Percentiles rank a stretch among this genome's conserved stretches.
Evolutionary conservation across 2,329 filamentous ascomycete genomes (phyloP).

Genomic region (Talaromyces sp.): DNA sequence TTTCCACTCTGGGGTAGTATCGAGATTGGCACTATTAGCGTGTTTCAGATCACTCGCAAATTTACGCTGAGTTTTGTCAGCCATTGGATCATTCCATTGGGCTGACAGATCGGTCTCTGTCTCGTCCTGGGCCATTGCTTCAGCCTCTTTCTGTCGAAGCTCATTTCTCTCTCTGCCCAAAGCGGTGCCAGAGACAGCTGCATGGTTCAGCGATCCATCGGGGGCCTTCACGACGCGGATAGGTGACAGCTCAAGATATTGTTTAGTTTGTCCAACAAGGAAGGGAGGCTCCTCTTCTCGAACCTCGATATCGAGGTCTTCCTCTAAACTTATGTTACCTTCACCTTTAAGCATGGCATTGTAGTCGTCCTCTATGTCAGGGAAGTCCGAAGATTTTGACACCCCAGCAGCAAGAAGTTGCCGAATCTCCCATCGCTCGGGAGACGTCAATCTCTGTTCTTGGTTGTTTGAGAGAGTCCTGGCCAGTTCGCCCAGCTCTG

Average conservation of each 20-base stretch:
- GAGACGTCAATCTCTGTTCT: slow-evolving; percentile 79
- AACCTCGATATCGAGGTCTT: slow-evolving; percentile 96
- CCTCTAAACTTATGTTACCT: slow-evolving; percentile 85
- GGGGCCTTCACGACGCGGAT: slow-evolving; percentile 97
- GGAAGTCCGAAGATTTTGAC: slow-evolving; percentile 88
- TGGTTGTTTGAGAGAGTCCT: too few relatives aligned
- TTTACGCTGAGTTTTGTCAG: slow-evolving; percentile 78
- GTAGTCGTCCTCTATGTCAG: slow-evolving; percentile 92
- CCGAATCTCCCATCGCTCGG: slow-evolving; percentile 95
- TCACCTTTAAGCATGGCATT: slow-evolving; percentile 84
- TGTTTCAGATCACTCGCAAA: slow-evolving; percentile 67
- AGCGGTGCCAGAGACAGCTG: slow-evolving; percentile 88
- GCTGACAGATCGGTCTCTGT: slow-evolving; percentile 79
- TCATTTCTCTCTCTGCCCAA: slow-evolving; percentile 90
- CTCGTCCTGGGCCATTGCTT: slow-evolving; percentile 73
- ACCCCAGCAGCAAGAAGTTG: slow-evolving; percentile 96
- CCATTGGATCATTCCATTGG: slow-evolving; percentile 98
- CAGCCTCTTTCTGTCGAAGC: slow-evolving; percentile 81
- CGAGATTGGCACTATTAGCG: too few relatives aligned
- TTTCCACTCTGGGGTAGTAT: slow-evolving; percentile 90
- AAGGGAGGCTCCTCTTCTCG: slow-evolving; percentile 96
- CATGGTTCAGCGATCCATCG: slow-evolving; percentile 95
- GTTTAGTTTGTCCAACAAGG: slow-evolving; percentile 92
- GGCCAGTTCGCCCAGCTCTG: too few relatives aligned
- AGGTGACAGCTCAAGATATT: slow-evolving; percentile 89